These are phyloP conservation scores for Geotrichum restrictum DNA, from an alignment of 1,139 yeast species.

Conservation along the genomic window DNA sequence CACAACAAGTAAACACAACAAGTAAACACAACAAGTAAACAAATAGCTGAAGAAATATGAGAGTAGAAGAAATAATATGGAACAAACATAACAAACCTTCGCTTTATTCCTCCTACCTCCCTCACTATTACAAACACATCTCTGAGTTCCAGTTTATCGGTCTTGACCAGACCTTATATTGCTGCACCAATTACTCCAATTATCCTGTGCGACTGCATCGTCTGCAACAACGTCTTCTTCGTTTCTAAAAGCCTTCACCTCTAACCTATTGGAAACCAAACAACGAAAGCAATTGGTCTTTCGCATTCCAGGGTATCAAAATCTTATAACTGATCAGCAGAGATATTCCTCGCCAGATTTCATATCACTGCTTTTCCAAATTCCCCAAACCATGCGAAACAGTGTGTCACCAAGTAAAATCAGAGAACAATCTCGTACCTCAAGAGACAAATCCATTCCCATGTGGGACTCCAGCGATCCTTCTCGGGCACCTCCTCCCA, in stretches of 20 bases:
- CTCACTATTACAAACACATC: too few species aligned
- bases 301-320: not conserved
- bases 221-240: not conserved
- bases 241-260: constrained; percentile 7
- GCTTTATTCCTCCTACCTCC: not conserved
- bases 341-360: constrained; percentile 1
- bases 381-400: constrained; percentile 10
- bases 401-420: constrained; percentile 2
- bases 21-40: not conserved
- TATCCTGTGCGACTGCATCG: not conserved
- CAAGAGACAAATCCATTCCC: constrained; percentile 13
- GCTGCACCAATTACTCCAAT: not conserved
- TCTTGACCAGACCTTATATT: too few species aligned
- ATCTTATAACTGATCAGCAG: not conserved
- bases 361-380: not conserved
- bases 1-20: not conserved
- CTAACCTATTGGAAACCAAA: not conserved
- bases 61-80: too few species aligned
- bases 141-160: too few species aligned
- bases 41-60: too few species aligned
- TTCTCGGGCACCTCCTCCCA: constrained; percentile 40
- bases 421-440: constrained; percentile 4
- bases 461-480: constrained; percentile 42
- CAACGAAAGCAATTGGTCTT: not conserved
- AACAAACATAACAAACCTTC: not conserved